Percentiles rank a stretch among this genome's conserved stretches.
These are phyloP conservation scores for Saccharomyces pastorianus DNA, from an alignment of 1,139 yeast species.

Conservation along the genomic window DNA sequence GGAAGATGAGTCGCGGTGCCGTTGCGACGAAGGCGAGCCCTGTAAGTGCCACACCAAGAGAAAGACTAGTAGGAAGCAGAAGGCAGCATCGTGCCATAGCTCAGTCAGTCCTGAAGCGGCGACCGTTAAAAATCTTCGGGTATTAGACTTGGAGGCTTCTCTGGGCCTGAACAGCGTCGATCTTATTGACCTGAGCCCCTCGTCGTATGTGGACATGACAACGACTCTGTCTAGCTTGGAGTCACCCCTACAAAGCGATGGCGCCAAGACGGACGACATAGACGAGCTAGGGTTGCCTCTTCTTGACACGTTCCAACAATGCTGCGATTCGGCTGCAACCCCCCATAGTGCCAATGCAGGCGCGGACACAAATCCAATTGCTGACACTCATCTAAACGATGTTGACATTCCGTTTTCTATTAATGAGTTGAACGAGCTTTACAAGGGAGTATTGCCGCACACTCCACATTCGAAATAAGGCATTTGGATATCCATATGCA, in stretches of 20 bases:
- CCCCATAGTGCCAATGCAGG: neutral
- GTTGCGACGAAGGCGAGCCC: constrained; percentile 7
- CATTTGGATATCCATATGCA: neutral
- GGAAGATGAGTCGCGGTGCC: constrained; percentile 33
- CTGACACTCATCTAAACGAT: neutral
- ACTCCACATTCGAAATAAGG: neutral
- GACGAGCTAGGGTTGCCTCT: neutral
- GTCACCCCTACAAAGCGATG: neutral
- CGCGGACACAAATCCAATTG: neutral
- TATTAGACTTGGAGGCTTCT: neutral
- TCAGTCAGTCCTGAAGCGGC: neutral
- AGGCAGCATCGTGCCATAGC: neutral
- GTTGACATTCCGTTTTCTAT: neutral
- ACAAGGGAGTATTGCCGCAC: neutral
- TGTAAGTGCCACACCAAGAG: constrained; percentile 5
- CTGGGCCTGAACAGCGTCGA: neutral
- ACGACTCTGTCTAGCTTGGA: neutral
- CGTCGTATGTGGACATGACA: neutral
- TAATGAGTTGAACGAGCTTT: neutral
- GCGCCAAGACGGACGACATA: neutral
- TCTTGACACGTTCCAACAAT: neutral
- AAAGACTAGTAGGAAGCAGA: constrained; percentile 2
- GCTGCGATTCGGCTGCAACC: no score
- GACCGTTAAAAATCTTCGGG: neutral
- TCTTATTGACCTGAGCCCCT: neutral